Percentiles rank a stretch among this genome's conserved stretches.
These are phyloP conservation scores for Aureobasidium subglaciale DNA, from an alignment of 2,329 filamentous ascomycete genomes.

Conservation along the genomic window DNA sequence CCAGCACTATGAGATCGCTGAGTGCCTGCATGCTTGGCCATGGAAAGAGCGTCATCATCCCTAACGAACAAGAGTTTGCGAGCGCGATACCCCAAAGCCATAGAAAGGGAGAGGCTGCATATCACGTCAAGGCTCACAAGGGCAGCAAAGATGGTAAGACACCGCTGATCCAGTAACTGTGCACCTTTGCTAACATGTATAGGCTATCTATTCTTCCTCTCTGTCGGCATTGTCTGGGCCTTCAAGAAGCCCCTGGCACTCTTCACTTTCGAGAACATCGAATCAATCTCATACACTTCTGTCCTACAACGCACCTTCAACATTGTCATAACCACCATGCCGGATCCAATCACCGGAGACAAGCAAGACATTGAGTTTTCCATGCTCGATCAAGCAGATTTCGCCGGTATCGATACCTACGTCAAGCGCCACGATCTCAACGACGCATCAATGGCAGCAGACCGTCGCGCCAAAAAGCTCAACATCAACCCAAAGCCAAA, in stretches of 20 bases:
- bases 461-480: slow-evolving; percentile 52
- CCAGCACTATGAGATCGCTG: slow-evolving; percentile 37
- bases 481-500: slow-evolving; percentile 40
- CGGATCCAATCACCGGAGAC: slow-evolving; percentile 24
- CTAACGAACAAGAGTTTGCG: slow-evolving; percentile 51
- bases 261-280: slow-evolving; percentile 53
- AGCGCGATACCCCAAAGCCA: slow-evolving; percentile 54
- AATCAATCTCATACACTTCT: slow-evolving; percentile 56
- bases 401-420: slow-evolving; percentile 54
- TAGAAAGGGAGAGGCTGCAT: slow-evolving; percentile 56
- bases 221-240: slow-evolving; percentile 54
- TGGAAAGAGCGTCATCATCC: slow-evolving; percentile 45
- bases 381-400: slow-evolving; percentile 60
- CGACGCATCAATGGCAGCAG: slow-evolving; percentile 56
- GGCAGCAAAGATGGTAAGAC: slow-evolving; percentile 57
- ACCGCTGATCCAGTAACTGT: too few species aligned
- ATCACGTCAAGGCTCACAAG: slow-evolving; percentile 56
- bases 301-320: slow-evolving; percentile 61
- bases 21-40: slow-evolving; percentile 41
- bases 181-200: not conserved
- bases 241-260: slow-evolving; percentile 60
- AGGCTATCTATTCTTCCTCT: slow-evolving; percentile 59
- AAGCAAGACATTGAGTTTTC: slow-evolving; percentile 55
- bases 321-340: slow-evolving; percentile 44
- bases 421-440: slow-evolving; percentile 55